A percentile compares a stretch with the other conserved stretches of the same genome.
Conservation (phyloP, 192 early-diverging fungal genomes). For the Glomus cerebriforme region DNA sequence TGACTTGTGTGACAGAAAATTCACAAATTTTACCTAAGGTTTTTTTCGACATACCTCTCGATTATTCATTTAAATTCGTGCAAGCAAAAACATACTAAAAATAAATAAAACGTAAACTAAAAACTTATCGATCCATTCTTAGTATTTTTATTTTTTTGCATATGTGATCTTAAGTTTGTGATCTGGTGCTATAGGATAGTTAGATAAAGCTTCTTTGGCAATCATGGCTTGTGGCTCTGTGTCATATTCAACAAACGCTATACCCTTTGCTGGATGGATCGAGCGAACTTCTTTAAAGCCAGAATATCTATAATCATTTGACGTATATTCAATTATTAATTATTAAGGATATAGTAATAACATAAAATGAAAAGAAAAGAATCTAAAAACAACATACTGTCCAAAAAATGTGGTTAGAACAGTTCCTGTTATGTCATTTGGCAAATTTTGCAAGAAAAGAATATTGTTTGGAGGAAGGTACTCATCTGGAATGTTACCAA, state of each 20-base stretch:
- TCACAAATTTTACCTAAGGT: no score
- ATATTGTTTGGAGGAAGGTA: conserved; percentile 88
- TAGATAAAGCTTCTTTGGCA: conserved; percentile 74
- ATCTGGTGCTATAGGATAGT: conserved; percentile 63
- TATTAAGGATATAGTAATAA: not conserved
- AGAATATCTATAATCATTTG: conserved; percentile 50
- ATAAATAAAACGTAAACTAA: no score
- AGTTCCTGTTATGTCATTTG: conserved; percentile 65
- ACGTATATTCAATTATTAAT: not conserved
- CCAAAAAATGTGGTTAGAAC: conserved; percentile 72
- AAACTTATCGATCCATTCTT: no score
- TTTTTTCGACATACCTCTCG: no score
- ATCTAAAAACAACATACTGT: conserved; percentile 54
- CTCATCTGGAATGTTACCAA: conserved; percentile 64
- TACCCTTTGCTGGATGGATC: conserved; percentile 86
- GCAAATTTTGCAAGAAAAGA: conserved; percentile 90
- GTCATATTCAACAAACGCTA: conserved; percentile 97
- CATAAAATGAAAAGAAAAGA: not conserved
- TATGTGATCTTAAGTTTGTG: conserved; percentile 82
- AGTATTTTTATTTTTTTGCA: conserved; percentile 66
- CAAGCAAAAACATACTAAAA: no score
- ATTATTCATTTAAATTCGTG: no score
- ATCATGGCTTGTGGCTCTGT: conserved; percentile 78
- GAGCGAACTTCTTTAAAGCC: conserved; percentile 97
- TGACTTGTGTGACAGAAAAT: no score